phyloP scores from a whole-genome alignment of 2,329 filamentous ascomycete species.

The Lasiodiplodia sp. region DNA sequence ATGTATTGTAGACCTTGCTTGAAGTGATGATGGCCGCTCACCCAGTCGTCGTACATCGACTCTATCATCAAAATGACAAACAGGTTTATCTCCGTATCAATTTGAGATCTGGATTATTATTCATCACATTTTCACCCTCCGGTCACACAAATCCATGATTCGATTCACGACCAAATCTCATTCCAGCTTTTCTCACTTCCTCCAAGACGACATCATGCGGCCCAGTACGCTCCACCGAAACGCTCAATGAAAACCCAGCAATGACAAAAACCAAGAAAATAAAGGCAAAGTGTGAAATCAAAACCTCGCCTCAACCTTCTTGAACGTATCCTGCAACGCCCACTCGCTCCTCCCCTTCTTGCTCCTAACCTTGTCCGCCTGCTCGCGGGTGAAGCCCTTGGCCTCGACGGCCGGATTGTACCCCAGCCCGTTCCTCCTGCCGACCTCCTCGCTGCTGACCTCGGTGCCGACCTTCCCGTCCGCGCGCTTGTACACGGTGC shows the following conservation, averaged over 20 bases:
- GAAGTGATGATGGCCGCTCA: too few relatives aligned
- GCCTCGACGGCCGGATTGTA: constrained; percentile 94
- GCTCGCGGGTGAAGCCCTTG: constrained; percentile 82
- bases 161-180: too few relatives aligned
- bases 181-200: too few relatives aligned
- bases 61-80: too few relatives aligned
- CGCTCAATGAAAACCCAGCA: not conserved
- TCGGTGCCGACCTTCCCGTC: constrained; percentile 72
- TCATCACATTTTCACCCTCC: too few relatives aligned
- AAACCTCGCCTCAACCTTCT: constrained; percentile 77
- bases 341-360: constrained; percentile 72
- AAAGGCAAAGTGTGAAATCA: not conserved
- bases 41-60: too few relatives aligned
- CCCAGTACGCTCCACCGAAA: too few relatives aligned
- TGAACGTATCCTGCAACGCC: constrained; percentile 77
- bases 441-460: constrained; percentile 70
- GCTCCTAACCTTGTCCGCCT: constrained; percentile 73
- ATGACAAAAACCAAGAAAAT: not conserved
- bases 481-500: constrained; percentile 85
- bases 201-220: too few relatives aligned
- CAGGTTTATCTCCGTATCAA: too few relatives aligned
- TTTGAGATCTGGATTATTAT: too few relatives aligned
- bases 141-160: too few relatives aligned
- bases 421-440: constrained; percentile 71
- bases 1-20: too few relatives aligned